Evolutionary conservation across 208 protist genomes (phyloP).

Genomic region (Trichomonas vaginalis): DNA sequence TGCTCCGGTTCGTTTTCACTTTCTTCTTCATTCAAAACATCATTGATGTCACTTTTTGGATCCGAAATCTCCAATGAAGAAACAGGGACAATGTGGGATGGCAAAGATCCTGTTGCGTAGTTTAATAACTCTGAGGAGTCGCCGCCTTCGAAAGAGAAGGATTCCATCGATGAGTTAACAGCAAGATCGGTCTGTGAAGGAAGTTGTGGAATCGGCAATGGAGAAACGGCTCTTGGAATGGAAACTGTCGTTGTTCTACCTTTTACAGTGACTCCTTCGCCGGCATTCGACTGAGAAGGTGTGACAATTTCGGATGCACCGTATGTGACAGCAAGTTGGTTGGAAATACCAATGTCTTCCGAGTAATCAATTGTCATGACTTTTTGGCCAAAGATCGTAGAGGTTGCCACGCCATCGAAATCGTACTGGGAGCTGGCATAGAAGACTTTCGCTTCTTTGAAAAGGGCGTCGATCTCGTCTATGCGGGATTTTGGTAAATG

Average conservation of each 20-base stretch:
- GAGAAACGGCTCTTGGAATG: too few species aligned
- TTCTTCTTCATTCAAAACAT: background rate
- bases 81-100: too few species aligned
- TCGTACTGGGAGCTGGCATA: background rate
- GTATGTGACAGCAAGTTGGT: background rate
- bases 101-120: too few species aligned
- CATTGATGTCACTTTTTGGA: background rate
- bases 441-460: background rate
- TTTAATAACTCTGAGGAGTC: too few species aligned
- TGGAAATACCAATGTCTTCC: background rate
- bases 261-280: too few species aligned
- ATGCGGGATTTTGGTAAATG: background rate
- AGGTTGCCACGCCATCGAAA: background rate
- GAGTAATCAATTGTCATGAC: background rate
- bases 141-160: too few species aligned
- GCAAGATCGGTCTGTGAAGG: too few species aligned
- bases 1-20: background rate
- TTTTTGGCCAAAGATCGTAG: background rate
- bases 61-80: too few species aligned
- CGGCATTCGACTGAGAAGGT: background rate
- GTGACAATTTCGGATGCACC: background rate
- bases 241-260: too few species aligned
- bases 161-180: too few species aligned
- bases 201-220: too few species aligned
- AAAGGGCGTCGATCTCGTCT: background rate